Base-by-base conservation (phyloP, 1,284 basidiomycete genomes). In the Fistulina hepatica region DNA sequence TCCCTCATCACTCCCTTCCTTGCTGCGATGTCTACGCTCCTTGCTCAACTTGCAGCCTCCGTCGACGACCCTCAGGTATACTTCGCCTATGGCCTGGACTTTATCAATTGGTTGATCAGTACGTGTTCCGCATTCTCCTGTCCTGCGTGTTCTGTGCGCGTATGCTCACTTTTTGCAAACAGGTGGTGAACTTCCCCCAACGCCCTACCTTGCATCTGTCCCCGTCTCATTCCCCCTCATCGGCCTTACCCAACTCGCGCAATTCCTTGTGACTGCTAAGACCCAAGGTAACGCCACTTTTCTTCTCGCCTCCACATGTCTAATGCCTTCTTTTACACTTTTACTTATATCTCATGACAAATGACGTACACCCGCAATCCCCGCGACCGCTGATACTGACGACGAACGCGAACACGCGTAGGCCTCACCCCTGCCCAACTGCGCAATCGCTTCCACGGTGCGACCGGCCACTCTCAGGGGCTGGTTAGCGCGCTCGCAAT, bases 391-490 rank as follows among this genome's bases (percentile, higher is more conserved):
- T n/a, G n/a, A n/a, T n/a, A n/a, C n/a, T n/a, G n/a, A n/a, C n/a
- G n/a, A n/a, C n/a, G n/a, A n/a, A n/a, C 81, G 19, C 83, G 82
- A 54, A 80, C 77, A 36, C 77, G 85, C 39, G 64, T 77, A 19
- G 76, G 78, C 40, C 62, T 92, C 32, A 75, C 73, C 2, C 92
- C 92, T 0, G 85, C 79, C 13, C 76, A 92, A 52, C 72, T 95
- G 55, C 76, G 85, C 36, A 62, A 68, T 33, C 73, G 75, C 40
- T 72, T 97, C 47, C 69, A 76, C 21, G 94, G 93, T 36, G 77
- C 90, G 5, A 97, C 94, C 9, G 94, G 94, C 33, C 94, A 98
- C 64, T 95, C 91, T 6, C 94, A 97, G 61, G 95, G 94, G 48
- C 77, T 98, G 49, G 80, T 97, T 40, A 91, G 92, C 15, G 94